Evolutionary conservation across 1,139 yeast genomes (phyloP).

Genomic region (Yamadazyma epiphylla): DNA sequence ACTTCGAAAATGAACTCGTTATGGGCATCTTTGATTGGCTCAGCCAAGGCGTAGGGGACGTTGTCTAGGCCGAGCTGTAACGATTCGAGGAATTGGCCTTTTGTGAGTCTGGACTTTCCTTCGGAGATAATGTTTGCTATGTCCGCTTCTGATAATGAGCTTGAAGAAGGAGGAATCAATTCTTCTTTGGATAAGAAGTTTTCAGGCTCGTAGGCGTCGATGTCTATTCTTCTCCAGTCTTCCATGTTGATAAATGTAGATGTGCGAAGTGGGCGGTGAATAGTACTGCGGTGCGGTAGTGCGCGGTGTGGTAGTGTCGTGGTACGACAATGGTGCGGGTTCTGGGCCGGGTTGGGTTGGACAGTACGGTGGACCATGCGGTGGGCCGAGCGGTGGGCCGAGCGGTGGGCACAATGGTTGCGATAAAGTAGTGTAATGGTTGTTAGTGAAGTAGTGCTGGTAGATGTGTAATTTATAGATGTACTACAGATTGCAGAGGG

Average conservation of each 20-base stretch:
- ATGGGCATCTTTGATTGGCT: conserved; percentile 47
- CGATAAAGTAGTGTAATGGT: no score
- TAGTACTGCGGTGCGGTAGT: background rate
- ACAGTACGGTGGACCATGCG: no score
- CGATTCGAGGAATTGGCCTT: conserved; percentile 72
- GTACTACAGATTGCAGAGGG: no score
- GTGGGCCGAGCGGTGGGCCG: no score
- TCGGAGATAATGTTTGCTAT: conserved; percentile 53
- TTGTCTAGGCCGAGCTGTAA: conserved; percentile 57
- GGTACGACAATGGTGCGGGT: background rate
- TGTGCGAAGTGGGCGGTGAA: conserved; percentile 3
- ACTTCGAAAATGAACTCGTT: conserved; percentile 66
- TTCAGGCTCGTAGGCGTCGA: conserved; percentile 87
- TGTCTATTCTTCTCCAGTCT: conserved; percentile 79
- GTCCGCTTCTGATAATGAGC: conserved; percentile 42
- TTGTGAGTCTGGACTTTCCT: conserved; percentile 60
- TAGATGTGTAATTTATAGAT: no score
- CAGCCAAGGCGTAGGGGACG: conserved; percentile 83
- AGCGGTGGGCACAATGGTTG: no score
- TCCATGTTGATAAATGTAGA: conserved; percentile 21
- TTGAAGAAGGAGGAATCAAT: conserved; percentile 54
- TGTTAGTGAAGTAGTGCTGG: no score
- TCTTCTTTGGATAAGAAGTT: conserved; percentile 62
- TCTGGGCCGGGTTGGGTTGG: no score
- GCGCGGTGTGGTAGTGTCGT: background rate